Evolutionary conservation across 2,329 filamentous ascomycete genomes (phyloP).

Genomic region (Calonectria pseudoturangicola): DNA sequence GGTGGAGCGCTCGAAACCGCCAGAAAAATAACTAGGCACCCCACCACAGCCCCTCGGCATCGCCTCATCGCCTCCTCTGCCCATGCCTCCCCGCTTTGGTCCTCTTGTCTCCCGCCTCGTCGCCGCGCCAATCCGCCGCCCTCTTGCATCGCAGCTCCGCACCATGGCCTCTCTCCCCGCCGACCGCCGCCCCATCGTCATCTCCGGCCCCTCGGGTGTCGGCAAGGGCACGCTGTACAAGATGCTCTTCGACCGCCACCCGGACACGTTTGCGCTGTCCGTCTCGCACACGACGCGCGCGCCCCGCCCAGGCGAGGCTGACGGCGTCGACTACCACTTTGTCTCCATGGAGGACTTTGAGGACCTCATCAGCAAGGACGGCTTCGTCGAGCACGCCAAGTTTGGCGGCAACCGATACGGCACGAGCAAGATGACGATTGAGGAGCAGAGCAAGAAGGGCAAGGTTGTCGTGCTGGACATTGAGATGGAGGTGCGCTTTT

Average conservation of each 20-base stretch:
- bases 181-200: constrained; percentile 80
- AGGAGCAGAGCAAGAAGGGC: constrained; percentile 82
- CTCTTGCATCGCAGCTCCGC: neutral
- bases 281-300: constrained; percentile 86
- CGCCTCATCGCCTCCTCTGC: constrained; percentile 4
- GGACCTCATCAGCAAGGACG: constrained; percentile 77
- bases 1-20: neutral
- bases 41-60: constrained; percentile 22
- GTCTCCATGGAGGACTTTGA: constrained; percentile 80
- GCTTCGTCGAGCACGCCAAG: constrained; percentile 90
- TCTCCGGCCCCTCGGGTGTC: constrained; percentile 86
- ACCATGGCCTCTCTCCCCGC: constrained; percentile 58
- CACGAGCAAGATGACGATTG: constrained; percentile 86
- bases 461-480: constrained; percentile 91
- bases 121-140: constrained; percentile 22
- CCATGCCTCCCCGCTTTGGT: constrained; percentile 29
- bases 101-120: constrained; percentile 16
- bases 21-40: constrained; percentile 27
- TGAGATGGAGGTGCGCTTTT: constrained; percentile 86
- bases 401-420: constrained; percentile 93
- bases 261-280: constrained; percentile 72
- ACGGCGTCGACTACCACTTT: constrained; percentile 90
- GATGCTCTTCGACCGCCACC: constrained; percentile 77
- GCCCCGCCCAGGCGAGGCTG: constrained; percentile 84
- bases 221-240: constrained; percentile 89